Base-by-base conservation (phyloP, 2,329 filamentous ascomycete genomes). In the Teratosphaeria nubilosa region DNA sequence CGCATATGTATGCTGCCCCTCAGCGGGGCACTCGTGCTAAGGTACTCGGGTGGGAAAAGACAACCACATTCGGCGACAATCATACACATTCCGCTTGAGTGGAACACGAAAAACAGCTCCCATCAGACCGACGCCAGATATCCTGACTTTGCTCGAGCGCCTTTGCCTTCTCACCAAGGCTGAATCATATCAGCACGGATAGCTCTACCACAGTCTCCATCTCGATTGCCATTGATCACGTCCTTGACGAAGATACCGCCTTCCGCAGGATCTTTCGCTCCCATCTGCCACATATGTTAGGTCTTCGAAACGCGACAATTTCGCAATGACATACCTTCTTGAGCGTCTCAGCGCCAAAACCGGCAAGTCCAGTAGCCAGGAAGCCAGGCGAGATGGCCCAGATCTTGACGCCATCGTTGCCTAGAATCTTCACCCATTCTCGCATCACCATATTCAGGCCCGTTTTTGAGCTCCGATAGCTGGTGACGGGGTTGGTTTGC, bases 381-480 rank as follows among this genome's bases (percentile, higher is more conserved):
- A 79, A 73, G 0, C 78, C 78, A 0, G 78, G 78, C 59, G 71
- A 73, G 2, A 79, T 72, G 0, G 64, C 68, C 61, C 75, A 81
- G 0, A 80, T 75, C 62, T 80, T 82, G 30, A 80, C 74, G 0
- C 73, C 73, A 59, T 78, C 75, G 5, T 72, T 67, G 60, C 71
- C 68, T 57, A 77, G 62, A 13, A 69, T 63, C 31, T 71, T 69
- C 34, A 68, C 60, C 78, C 79, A 83, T 14, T 78, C 73, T 53
- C 79, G 61, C 73, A 78, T 77, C 62, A 79, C 37, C 70, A 80
- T 81, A 45, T 78, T 80, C 62, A 80, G 55, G 0, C 73, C 78
- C 4, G 73, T 70, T 67, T 80, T 80, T 31, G 69, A 70, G 56
- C 67, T 67, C 9, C 76, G 70, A 58, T 80, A 78, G 13, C 68